Evolutionary conservation across 441 rosid species (phyloP).

Genomic region (Erodium moschatum): DNA sequence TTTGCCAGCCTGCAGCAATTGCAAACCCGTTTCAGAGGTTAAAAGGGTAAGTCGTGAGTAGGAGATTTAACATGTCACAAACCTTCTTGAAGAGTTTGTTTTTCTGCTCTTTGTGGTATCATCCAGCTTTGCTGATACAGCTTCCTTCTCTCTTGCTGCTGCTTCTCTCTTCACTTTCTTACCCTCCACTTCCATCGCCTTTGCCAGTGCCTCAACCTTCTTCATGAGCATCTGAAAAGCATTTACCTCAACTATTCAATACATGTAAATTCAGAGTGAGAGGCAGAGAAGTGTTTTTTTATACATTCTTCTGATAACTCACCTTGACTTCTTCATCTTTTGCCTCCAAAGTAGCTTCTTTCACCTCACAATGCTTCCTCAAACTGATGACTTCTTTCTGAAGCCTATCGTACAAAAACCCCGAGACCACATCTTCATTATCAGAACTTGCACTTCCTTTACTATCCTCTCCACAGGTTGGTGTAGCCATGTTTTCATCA

Average conservation of each 20-base stretch:
- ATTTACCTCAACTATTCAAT: constrained; percentile 6
- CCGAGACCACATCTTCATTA: constrained; percentile 59
- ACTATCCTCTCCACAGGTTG: too few species aligned
- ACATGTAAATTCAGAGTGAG: not conserved
- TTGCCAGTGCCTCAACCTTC: constrained; percentile 68
- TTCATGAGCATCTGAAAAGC: constrained; percentile 52
- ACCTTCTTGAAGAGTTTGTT: constrained; percentile 43
- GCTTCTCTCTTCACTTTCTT: constrained; percentile 74
- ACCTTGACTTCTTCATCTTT: constrained; percentile 85
- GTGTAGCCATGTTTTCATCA: constrained; percentile 18
- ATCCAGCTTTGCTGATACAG: constrained; percentile 30
- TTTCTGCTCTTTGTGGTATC: constrained; percentile 30
- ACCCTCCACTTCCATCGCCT: constrained; percentile 63
- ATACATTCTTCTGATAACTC: not conserved
- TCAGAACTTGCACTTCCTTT: constrained; percentile 25
- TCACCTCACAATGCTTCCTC: constrained; percentile 57
- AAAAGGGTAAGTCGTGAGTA: not conserved
- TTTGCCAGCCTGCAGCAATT: constrained; percentile 26
- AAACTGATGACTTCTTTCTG: constrained; percentile 69
- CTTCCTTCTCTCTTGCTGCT: constrained; percentile 55
- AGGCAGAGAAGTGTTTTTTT: not conserved
- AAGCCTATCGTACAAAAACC: constrained; percentile 71
- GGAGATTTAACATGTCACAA: not conserved
- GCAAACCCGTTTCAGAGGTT: constrained; percentile 9
- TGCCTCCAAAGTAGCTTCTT: constrained; percentile 42